Evolutionary conservation across 148 eudicot genomes (phyloP).

Genomic region (Camellia lanceoleosa): DNA sequence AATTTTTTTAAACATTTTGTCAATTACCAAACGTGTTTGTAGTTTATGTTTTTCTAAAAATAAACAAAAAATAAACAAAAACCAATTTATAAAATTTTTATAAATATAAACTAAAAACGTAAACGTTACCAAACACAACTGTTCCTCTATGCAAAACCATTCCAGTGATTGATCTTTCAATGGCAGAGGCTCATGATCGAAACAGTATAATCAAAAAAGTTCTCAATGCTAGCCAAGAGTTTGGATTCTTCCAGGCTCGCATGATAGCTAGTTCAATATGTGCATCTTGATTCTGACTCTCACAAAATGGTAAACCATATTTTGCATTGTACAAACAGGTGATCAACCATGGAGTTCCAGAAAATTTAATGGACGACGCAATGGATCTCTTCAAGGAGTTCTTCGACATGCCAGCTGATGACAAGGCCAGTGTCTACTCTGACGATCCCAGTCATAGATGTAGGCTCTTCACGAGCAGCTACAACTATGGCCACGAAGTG

Average conservation of each 20-base stretch:
- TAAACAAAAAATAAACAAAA: too few relatives aligned
- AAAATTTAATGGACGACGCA: slow-evolving; percentile 25
- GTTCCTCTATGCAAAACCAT: slow-evolving; percentile 21
- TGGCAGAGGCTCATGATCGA: slow-evolving; percentile 14
- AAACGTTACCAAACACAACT: too few relatives aligned
- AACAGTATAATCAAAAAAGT: slow-evolving; percentile 12
- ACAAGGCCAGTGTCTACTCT: slow-evolving; percentile 27
- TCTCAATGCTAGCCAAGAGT: slow-evolving; percentile 32
- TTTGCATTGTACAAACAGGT: slow-evolving; percentile 17
- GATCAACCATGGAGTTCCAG: slow-evolving; percentile 47
- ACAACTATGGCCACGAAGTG: too few relatives aligned
- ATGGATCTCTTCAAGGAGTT: slow-evolving; percentile 37
- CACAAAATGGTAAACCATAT: neutral
- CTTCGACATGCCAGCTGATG: slow-evolving; percentile 37
- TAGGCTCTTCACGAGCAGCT: slow-evolving; percentile 43
- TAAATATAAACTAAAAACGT: too few relatives aligned
- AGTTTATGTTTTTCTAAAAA: too few relatives aligned
- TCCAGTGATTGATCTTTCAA: slow-evolving; percentile 36
- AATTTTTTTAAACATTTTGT: too few relatives aligned
- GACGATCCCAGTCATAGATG: slow-evolving; percentile 24
- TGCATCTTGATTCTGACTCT: neutral
- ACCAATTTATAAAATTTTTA: too few relatives aligned
- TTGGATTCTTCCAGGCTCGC: slow-evolving; percentile 41
- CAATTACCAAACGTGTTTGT: too few relatives aligned
- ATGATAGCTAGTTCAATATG: neutral